Base-by-base conservation (phyloP, 1,284 basidiomycete genomes). In the Ceratorhiza oryzae-sativae region DNA sequence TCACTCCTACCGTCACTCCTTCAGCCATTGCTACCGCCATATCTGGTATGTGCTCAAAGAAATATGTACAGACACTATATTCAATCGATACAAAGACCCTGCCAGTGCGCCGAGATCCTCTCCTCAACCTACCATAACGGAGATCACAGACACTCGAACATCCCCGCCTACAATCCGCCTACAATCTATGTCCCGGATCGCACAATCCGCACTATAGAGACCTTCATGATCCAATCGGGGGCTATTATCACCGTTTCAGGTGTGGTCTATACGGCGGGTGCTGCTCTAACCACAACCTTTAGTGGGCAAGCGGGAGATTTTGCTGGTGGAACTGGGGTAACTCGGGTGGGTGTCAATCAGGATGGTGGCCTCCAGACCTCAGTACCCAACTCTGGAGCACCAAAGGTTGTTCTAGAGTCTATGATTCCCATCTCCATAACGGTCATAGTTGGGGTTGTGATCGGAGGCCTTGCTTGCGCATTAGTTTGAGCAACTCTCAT, bases 221-320 rank as follows among this genome's bases (percentile, higher is more conserved):
- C 58, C n/a, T 60, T 25, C 27, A 13, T 60, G 25, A 60, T 60
- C n/a, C 58, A 60, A 27, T 60, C 58, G 9, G 58, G 58, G 8
- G 58, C 58, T 2, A 39, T 60, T n/a, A 60, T 60, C n/a, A 60
- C 58, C 8, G 39, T 60, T 42, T 60, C 58, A 18, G 39, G 39
- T 15, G 4, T 12, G 13, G 58, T 42, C 25, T 42, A 42, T 18
- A 60, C 58, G 8, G 58, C 58, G 6, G 39, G 39, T 9, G 8
- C 36, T 12, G n/a, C 39, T 27, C 2, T 42, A 1, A 60, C 58
- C 3, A 60, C 58, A 3, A 60, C 58, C 4, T 60, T 60, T 36
- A 60, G 39, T 27, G 58, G 58, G 3, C 10, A 42, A 25, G 20
- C 8, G n/a, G 58, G 58, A n/a, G 58, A 60, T 23, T 60, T 60